Base-by-base conservation (phyloP, 768 basidiomycete species). In the Postia placenta region DNA sequence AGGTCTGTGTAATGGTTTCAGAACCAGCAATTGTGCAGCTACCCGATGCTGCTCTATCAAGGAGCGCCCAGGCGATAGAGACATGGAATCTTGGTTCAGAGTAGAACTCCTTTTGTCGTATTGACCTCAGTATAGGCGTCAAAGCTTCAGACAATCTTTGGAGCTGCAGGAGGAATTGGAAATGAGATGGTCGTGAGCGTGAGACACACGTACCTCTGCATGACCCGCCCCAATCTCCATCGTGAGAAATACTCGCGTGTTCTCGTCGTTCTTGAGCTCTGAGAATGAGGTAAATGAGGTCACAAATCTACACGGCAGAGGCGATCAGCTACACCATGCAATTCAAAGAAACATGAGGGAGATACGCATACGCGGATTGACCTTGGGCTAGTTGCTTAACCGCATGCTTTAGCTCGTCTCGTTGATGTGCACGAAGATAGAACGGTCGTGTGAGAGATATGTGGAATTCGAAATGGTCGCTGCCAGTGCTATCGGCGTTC, bases 181-280 rank as follows among this genome's bases (percentile, higher is more conserved):
- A 14, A 22, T 14, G 23, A 26, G 15, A 22, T n/a, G 46, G 52
- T 37, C 2, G 15, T 5, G 23, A n/a, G 17, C 20, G 38, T 12
- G 17, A 28, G n/a, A 38, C 7, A 22, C 22, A 64, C 65, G 53
- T 53, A 92, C 94, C 72, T 92, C 77, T 20, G 67, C 66, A 61
- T 92, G 82, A 0, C 93, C 94, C 5, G 88, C 89, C 19, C 92
- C 92, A 38, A 93, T 69, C 60, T 94, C 85, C 44, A 92, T 60
- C 5, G 81, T 78, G 38, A 97, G 69, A 64, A 97, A 96, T 1
- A 82, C 79, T 49, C 94, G 72, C 4, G 86, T 90, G 51, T 68
- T 72, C 61, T 92, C 89, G 63, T 92, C 91, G 62, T 93, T 93
- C 27, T 70, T 73, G 30, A 92, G 71, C 47, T 83, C 76, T 20